These are phyloP conservation scores for Ricinus communis DNA, from an alignment of 345 rosid genomes.

Conservation along the genomic window DNA sequence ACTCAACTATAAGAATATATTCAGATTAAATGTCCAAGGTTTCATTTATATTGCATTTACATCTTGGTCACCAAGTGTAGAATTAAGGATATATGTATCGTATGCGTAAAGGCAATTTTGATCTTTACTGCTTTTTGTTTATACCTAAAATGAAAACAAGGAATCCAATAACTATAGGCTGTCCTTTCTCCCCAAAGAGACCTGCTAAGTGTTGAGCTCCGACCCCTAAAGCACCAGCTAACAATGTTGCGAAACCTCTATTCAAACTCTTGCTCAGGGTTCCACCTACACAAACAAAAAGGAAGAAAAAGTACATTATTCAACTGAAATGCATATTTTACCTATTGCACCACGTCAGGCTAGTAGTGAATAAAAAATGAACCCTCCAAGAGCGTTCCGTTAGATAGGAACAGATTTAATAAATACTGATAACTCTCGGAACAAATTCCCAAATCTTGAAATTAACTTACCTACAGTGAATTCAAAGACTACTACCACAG, in stretches of 20 bases:
- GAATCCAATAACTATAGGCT: constrained; percentile 25
- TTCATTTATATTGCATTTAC: too few relatives aligned
- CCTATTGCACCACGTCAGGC: too few relatives aligned
- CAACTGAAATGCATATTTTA: neutral
- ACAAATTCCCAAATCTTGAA: too few relatives aligned
- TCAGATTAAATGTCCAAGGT: too few relatives aligned
- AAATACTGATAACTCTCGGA: too few relatives aligned
- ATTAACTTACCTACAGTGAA: constrained; percentile 30
- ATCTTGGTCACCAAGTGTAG: too few relatives aligned
- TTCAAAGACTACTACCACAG: constrained; percentile 30
- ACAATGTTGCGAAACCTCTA: constrained; percentile 28
- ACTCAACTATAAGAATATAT: too few relatives aligned
- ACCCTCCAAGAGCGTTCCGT: too few relatives aligned
- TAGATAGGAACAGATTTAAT: too few relatives aligned
- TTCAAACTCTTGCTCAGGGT: constrained; percentile 26
- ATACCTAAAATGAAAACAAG: constrained; percentile 28
- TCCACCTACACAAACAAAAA: constrained; percentile 21
- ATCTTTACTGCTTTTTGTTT: neutral
- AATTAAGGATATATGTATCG: neutral
- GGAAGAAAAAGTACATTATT: neutral
- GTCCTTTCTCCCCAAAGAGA: constrained; percentile 23
- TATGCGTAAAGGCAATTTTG: too few relatives aligned
- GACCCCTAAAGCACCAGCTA: constrained; percentile 27
- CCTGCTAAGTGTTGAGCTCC: constrained; percentile 28
- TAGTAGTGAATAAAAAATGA: too few relatives aligned